Conservation (phyloP, 1,284 basidiomycete species). For the Trichosporon inkin region DNA sequence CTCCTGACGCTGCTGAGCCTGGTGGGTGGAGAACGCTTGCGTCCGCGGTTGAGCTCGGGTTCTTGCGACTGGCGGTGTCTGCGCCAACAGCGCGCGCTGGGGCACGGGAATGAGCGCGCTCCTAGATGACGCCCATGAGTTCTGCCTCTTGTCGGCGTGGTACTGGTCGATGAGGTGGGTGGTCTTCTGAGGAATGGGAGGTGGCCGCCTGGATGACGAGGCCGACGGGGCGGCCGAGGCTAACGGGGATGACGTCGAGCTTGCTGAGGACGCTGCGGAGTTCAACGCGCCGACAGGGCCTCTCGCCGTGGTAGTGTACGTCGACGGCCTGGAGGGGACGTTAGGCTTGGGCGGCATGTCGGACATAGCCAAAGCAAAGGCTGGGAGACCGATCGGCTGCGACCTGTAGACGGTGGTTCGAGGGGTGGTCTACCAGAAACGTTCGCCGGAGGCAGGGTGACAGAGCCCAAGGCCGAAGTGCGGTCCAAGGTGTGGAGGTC, state of each 20-base stretch:
- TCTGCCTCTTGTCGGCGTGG: not conserved
- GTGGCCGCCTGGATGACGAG: not conserved
- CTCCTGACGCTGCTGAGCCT: not conserved
- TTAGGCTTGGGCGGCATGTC: conserved; percentile 3
- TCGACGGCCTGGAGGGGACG: not conserved
- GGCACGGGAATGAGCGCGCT: not conserved
- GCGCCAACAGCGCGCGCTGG: not conserved
- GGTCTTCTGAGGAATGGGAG: not conserved
- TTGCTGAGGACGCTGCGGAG: too few relatives aligned
- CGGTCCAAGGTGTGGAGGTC: too few relatives aligned
- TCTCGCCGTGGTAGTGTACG: not conserved
- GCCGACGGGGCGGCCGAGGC: not conserved
- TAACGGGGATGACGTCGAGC: not conserved
- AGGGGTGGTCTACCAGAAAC: not conserved
- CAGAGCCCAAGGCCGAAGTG: too few relatives aligned
- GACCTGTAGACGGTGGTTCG: not conserved
- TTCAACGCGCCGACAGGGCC: not conserved
- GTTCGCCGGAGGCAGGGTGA: not conserved
- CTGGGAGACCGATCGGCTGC: not conserved
- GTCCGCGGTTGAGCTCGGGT: conserved; percentile 3
- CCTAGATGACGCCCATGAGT: not conserved
- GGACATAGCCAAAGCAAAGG: not conserved
- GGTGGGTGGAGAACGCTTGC: conserved; percentile 5
- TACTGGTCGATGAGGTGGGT: conserved; percentile 3
- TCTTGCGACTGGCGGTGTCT: not conserved